Conservation (phyloP, 2,329 filamentous ascomycete species). For the Trichoderma semiorbis region DNA sequence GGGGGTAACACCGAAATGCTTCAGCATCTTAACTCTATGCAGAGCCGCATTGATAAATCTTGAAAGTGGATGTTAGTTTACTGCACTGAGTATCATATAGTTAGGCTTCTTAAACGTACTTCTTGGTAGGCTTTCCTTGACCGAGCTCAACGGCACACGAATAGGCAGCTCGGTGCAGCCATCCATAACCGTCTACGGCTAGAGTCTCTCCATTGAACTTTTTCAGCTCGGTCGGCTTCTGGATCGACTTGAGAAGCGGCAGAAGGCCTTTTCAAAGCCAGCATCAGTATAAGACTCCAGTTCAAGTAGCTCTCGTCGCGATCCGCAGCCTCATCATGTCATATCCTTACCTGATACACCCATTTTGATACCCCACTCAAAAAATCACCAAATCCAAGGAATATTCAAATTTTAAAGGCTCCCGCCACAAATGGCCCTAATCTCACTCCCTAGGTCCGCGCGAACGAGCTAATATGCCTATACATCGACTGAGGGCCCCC, state of each 20-base stretch:
- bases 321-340: background rate
- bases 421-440: background rate
- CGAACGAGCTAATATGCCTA: background rate
- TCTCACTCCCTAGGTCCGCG: background rate
- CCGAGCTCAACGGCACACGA: slow-evolving; percentile 89
- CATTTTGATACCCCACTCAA: slow-evolving; percentile 27
- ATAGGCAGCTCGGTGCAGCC: slow-evolving; percentile 91
- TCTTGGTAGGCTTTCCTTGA: slow-evolving; percentile 79
- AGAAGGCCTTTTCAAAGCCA: slow-evolving; percentile 63
- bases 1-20: slow-evolving; percentile 89
- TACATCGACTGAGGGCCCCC: background rate
- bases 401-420: background rate
- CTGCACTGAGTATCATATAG: background rate
- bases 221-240: slow-evolving; percentile 81
- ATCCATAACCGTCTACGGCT: slow-evolving; percentile 96
- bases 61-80: background rate
- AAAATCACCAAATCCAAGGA: background rate
- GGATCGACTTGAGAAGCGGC: slow-evolving; percentile 92
- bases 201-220: slow-evolving; percentile 84
- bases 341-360: slow-evolving; percentile 35
- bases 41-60: slow-evolving; percentile 90
- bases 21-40: slow-evolving; percentile 87
- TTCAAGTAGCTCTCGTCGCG: background rate
- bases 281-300: background rate
- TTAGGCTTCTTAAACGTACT: slow-evolving; percentile 50